These are phyloP conservation scores for Clathrospora elynae DNA, from an alignment of 2,329 filamentous ascomycete genomes.

Conservation along the genomic window DNA sequence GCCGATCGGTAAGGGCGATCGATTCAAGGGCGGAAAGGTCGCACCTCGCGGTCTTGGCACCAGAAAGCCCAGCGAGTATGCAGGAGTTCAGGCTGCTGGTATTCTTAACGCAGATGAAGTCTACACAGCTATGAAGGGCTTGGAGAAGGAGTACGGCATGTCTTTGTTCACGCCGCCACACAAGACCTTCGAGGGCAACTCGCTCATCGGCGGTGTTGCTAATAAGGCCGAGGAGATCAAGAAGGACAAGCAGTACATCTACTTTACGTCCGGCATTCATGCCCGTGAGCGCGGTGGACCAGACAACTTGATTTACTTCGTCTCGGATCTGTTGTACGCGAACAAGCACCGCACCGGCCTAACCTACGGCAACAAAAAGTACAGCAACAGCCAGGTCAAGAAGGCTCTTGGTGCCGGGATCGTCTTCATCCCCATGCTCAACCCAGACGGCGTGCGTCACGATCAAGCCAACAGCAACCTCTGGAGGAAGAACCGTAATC, in stretches of 20 bases:
- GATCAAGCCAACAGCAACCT: slow-evolving; percentile 39
- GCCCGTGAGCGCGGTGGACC: slow-evolving; percentile 64
- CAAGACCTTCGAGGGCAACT: slow-evolving; percentile 51
- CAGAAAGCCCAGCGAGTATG: slow-evolving; percentile 38
- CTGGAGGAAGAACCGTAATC: slow-evolving; percentile 51
- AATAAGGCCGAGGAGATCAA: slow-evolving; percentile 53
- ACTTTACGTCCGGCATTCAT: slow-evolving; percentile 61
- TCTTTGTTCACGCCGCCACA: slow-evolving; percentile 52
- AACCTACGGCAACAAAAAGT: slow-evolving; percentile 58
- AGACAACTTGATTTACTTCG: slow-evolving; percentile 63
- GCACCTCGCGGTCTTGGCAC: slow-evolving; percentile 52
- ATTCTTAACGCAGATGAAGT: slow-evolving; percentile 56
- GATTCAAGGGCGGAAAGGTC: slow-evolving; percentile 52
- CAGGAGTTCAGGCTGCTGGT: slow-evolving; percentile 40
- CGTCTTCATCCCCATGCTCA: slow-evolving; percentile 52
- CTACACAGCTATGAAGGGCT: slow-evolving; percentile 51
- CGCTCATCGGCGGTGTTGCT: slow-evolving; percentile 48
- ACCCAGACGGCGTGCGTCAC: slow-evolving; percentile 41
- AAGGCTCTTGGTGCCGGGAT: slow-evolving; percentile 59
- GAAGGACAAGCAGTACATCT: slow-evolving; percentile 55
- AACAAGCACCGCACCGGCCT: slow-evolving; percentile 57
- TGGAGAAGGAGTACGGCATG: slow-evolving; percentile 53
- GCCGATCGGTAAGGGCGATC: slow-evolving; percentile 46
- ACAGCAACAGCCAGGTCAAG: slow-evolving; percentile 59
- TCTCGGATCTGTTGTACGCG: slow-evolving; percentile 62